These are phyloP conservation scores for Diplodia sapinea DNA, from an alignment of 2,329 filamentous ascomycete species.

Conservation along the genomic window DNA sequence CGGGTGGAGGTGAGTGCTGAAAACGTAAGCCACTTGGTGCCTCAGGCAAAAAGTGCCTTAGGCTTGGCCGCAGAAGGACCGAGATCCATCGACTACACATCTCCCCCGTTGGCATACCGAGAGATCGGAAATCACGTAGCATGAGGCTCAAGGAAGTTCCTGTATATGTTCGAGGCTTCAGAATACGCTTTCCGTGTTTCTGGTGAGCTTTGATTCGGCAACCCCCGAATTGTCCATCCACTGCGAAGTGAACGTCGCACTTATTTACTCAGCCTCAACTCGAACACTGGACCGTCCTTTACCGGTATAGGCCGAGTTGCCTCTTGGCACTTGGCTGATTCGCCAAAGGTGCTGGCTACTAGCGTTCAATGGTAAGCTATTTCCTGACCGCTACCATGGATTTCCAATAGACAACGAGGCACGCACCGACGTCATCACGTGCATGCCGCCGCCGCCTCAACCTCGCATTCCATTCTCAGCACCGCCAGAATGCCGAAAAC, in stretches of 20 bases:
- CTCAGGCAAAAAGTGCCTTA: neutral
- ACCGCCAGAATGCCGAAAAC: neutral
- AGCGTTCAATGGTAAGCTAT: conserved; percentile 5
- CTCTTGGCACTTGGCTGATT: neutral
- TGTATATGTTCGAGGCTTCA: neutral
- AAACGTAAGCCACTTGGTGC: neutral
- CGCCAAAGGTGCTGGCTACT: neutral
- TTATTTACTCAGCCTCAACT: neutral
- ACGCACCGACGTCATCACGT: conserved; percentile 9
- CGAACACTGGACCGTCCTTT: neutral
- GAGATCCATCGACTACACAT: neutral
- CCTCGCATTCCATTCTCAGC: neutral
- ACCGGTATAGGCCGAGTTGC: neutral
- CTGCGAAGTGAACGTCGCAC: neutral
- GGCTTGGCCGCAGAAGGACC: conserved; percentile 16
- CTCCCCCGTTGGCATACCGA: neutral
- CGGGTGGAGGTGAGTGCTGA: too few relatives aligned
- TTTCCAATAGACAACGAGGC: neutral
- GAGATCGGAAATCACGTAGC: neutral
- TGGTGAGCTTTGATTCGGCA: neutral
- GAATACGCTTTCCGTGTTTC: neutral
- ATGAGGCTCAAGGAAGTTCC: neutral
- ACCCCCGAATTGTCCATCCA: neutral
- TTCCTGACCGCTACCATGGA: neutral
- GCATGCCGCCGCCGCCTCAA: neutral